These are phyloP conservation scores for Rhodamnia argentea DNA, from an alignment of 345 rosid genomes.

Conservation along the genomic window DNA sequence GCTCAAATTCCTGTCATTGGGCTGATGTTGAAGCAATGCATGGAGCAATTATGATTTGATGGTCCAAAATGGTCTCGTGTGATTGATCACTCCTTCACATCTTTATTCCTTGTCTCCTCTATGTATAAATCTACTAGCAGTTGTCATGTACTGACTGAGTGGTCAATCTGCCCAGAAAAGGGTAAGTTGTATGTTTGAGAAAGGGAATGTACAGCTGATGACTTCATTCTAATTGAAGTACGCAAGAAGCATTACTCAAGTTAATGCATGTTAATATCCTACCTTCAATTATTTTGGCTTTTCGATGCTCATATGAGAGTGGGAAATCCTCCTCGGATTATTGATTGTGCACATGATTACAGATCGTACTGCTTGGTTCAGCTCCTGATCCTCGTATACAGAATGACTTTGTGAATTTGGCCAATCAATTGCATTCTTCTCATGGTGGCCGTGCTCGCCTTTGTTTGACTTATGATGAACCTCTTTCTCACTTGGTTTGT, in stretches of 20 bases:
- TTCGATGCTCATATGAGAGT: not conserved
- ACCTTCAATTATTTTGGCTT: not conserved
- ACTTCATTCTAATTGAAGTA: not conserved
- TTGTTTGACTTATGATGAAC: slow-evolving; percentile 83
- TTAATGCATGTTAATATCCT: not conserved
- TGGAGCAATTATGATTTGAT: not conserved
- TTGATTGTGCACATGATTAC: slow-evolving; percentile 4
- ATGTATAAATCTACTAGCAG: not conserved
- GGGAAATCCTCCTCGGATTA: not conserved
- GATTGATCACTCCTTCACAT: not conserved
- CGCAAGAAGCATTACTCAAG: not conserved
- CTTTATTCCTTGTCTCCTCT: not conserved
- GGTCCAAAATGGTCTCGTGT: not conserved
- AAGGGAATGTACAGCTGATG: not conserved
- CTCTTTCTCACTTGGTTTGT: slow-evolving; percentile 89
- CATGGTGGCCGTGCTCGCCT: slow-evolving; percentile 68
- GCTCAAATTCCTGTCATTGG: not conserved
- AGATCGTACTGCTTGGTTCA: slow-evolving; percentile 91
- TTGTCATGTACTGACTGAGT: not conserved
- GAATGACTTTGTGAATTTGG: slow-evolving; percentile 76
- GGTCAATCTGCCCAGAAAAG: not conserved
- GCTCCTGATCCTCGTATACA: slow-evolving; percentile 97
- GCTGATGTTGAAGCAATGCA: not conserved
- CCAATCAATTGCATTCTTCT: slow-evolving; percentile 63
- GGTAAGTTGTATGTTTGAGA: not conserved